Evolutionary conservation across 305 asterid species (phyloP), one percentile per base, ranked within the genome.

Genomic region (Fraxinus latifolia): DNA sequence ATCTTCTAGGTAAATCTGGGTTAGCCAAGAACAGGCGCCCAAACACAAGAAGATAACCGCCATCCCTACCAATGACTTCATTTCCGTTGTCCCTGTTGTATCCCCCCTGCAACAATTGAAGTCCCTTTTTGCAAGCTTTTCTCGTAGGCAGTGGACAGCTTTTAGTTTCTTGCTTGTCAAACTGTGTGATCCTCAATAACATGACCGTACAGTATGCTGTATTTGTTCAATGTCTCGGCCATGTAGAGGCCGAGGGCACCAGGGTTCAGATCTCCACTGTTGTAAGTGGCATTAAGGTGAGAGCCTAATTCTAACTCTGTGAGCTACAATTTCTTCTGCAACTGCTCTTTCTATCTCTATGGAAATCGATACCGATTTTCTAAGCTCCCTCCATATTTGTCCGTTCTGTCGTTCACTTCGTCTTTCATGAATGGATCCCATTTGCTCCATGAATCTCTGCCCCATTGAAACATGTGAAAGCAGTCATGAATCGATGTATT

Each of bases 301-400:
- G 3, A 85, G 85, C 82, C 91, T 80, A 6, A 89, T 78, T 8
- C 91, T 90, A 2, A 87, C 91, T 85, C 81, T 80, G 39, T 84
- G 75, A 21, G 84, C 3, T 31, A 86, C 89, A 0, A 87, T 80
- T 44, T 77, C 87, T 0, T 81, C 50, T 12, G 80, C 65, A 29
- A 87, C 70, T 4, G 86, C 87, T 60, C 39, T 44, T 15, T 83
- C 84, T 53, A 87, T 74, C 36, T 87, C 90, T 0, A 89, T 1
- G 85, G 67, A 8, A 87, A 83, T 12, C 86, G 84, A 31, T 87
- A 83, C 0, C 92, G 85, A 3, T 87, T 89, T 60, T 84, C 86
- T 14, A 86, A 8, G 39, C 33, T 76, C 15, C 87, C 89, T 0
- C 89, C 90, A 34, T 87, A 89, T 37, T 89, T 19, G 11, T 89